Percentiles rank a stretch among this genome's conserved stretches.
Conservation (phyloP, 1,139 yeast species). For the Candida sojae region DNA sequence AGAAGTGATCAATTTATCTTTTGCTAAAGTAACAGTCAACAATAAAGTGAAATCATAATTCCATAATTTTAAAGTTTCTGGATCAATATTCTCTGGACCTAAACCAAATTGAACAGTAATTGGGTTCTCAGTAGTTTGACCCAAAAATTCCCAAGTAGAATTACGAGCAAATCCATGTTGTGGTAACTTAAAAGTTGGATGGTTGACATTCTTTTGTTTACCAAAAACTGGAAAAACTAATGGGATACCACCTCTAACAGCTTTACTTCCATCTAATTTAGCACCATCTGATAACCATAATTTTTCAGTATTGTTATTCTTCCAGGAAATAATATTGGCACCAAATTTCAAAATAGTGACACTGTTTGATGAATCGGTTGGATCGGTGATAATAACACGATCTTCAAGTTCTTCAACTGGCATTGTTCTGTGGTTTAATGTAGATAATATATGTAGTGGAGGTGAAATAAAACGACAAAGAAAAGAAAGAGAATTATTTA, state of each 20-base stretch:
- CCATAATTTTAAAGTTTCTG: conserved; percentile 59
- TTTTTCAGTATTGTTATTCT: conserved; percentile 64
- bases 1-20: conserved; percentile 58
- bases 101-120: conserved; percentile 86
- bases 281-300: conserved; percentile 69
- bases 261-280: conserved; percentile 82
- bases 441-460: background rate
- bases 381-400: conserved; percentile 62
- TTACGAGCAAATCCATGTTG: conserved; percentile 97
- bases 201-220: conserved; percentile 46
- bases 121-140: conserved; percentile 60
- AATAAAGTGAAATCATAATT: conserved; percentile 73
- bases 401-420: conserved; percentile 65
- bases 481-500: background rate
- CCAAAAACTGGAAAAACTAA: conserved; percentile 96
- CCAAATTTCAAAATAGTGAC: conserved; percentile 80
- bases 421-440: conserved; percentile 28
- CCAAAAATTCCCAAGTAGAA: conserved; percentile 88
- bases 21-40: conserved; percentile 60
- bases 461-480: background rate
- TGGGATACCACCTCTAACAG: conserved; percentile 97
- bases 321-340: conserved; percentile 88
- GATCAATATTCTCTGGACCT: conserved; percentile 77
- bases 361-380: conserved; percentile 50
- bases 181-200: conserved; percentile 58